Conservation (phyloP, 176 grass and related monocot genomes). For the Oryza australiensis region DNA sequence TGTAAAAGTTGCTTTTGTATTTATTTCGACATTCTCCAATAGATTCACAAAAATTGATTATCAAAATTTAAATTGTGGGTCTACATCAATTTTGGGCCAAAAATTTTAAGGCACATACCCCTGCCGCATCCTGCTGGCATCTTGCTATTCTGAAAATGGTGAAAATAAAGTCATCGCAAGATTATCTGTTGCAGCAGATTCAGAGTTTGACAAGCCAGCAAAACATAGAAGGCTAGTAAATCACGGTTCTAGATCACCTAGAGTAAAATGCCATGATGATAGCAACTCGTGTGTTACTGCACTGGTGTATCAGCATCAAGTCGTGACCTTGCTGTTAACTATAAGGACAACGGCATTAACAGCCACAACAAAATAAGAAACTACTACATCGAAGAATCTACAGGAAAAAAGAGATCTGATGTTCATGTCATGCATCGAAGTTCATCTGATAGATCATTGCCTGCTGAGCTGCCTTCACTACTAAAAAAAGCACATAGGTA, state of each 20-base stretch:
- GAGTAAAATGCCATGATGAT: conserved; percentile 45
- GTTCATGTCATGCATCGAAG: conserved; percentile 11
- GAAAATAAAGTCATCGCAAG: conserved; percentile 50
- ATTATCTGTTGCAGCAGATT: conserved; percentile 43
- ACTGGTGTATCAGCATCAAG: conserved; percentile 50
- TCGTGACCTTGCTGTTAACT: conserved; percentile 41
- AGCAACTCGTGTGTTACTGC: conserved; percentile 66
- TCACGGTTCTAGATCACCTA: conserved; percentile 25
- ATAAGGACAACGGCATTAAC: conserved; percentile 21
- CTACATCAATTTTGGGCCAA: no score
- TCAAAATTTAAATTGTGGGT: no score
- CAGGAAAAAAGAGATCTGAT: conserved; percentile 43
- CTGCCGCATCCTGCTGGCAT: no score
- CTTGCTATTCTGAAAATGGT: conserved; percentile 62
- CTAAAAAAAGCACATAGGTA: no score
- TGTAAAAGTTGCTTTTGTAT: no score
- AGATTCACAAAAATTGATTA: no score
- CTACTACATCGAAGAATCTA: conserved; percentile 29
- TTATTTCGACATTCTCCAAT: no score
- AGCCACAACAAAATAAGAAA: conserved; percentile 37
- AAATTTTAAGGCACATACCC: no score
- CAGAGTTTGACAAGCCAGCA: conserved; percentile 68
- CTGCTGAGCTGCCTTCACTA: conserved; percentile 29
- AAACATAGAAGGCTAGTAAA: conserved; percentile 52
- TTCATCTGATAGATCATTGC: conserved; percentile 28